Evolutionary conservation across 352 stramenopile genomes (phyloP).

Genomic region (Hyaloperonospora arabidopsidis): DNA sequence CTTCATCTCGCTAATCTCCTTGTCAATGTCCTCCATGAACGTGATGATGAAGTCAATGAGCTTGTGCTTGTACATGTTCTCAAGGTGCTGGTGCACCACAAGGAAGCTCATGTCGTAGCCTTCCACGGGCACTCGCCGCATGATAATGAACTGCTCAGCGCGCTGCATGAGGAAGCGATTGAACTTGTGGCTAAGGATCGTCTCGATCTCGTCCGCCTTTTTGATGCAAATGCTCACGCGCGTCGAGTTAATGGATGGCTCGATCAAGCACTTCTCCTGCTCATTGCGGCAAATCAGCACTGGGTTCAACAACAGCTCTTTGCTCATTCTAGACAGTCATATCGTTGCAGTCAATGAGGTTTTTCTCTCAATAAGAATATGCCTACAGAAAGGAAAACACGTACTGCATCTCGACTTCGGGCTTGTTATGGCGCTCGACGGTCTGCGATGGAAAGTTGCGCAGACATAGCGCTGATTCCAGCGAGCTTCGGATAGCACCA

Average conservation of each 20-base stretch:
- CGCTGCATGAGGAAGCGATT: constrained; percentile 94
- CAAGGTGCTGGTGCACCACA: constrained; percentile 90
- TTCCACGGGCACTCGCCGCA: constrained; percentile 86
- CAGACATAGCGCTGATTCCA: constrained; percentile 89
- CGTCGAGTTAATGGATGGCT: constrained; percentile 93
- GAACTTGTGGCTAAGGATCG: constrained; percentile 93
- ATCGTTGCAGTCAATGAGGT: background rate
- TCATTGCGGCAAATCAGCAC: constrained; percentile 91
- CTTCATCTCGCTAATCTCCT: constrained; percentile 97
- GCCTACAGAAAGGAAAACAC: constrained; percentile 7
- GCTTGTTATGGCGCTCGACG: constrained; percentile 95
- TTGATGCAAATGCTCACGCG: constrained; percentile 94
- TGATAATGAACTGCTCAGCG: constrained; percentile 93
- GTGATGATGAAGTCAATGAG: constrained; percentile 96
- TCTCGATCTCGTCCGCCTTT: constrained; percentile 91
- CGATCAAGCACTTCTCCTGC: constrained; percentile 90
- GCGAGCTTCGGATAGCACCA: constrained; percentile 86
- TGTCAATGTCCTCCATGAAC: constrained; percentile 98
- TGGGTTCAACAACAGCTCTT: constrained; percentile 91
- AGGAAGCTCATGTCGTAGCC: constrained; percentile 96
- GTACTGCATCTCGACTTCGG: constrained; percentile 89
- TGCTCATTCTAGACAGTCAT: constrained; percentile 56
- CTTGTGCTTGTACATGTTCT: constrained; percentile 95
- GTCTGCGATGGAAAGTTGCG: constrained; percentile 95
- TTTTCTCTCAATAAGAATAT: background rate